Base-by-base conservation (phyloP, 345 rosid species). In the Iberis pinnata region DNA sequence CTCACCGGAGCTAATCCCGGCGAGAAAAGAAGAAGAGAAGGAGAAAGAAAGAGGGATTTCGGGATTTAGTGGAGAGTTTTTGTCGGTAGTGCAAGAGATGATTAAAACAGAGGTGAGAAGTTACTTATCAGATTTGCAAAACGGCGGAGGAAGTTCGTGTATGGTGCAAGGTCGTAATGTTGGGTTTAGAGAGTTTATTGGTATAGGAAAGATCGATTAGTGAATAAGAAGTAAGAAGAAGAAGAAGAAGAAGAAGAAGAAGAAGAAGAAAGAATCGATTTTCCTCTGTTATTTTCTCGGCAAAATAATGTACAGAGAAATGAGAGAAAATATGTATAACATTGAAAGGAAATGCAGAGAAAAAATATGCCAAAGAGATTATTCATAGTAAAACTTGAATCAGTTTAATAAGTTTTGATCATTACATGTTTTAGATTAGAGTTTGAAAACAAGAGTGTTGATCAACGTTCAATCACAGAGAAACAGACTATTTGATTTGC, bases 71-170 rank as follows among this genome's bases (percentile, higher is more conserved):
- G 58, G 77, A 14, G 94, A 86, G 48, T 79, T 89, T 11, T 73
- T 82, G 82, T 73, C 58, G 56, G 83, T 80, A 75, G 65, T 89
- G 77, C 95, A 89, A 7, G 97, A 89, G 60, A 89, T 89, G 96
- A 78, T 89, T 58, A 86, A 65, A 64, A 75, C 44, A 49, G 97
- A 89, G 69, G 96, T 89, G 65, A 81, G 82, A 72, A 82, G 61
- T 46, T 89, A 84, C 59, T 79, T 89, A 94, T 58, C 56, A 56
- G 76, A 61, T 53, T 61, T 75, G 57, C 84, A 75, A 66, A 42
- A 42, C 31, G 53, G 63, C 16, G 70, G 74, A 29, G 33, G 33
- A 29, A 68, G 67, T 8, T 53, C 56, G 51, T 80, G 78, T 80
- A 10, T 52, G 86, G 57, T 77, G 61, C 65, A 80, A 71, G 49